These are phyloP conservation scores for Scedosporium aurantiacum DNA, from an alignment of 2,329 filamentous ascomycete species.

Conservation along the genomic window DNA sequence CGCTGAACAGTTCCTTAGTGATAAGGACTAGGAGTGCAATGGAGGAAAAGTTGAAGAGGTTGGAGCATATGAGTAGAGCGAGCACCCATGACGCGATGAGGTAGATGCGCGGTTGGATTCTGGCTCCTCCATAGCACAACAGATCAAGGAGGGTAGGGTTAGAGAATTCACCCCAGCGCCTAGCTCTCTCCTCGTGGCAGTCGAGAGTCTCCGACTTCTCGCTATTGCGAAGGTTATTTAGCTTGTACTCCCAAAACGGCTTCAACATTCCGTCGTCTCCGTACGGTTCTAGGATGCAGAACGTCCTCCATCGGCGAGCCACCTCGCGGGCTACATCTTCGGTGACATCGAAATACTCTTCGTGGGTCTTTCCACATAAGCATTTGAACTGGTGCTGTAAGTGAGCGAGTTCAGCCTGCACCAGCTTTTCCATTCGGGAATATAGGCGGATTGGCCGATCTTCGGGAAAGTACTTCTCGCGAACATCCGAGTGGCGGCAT, in stretches of 20 bases:
- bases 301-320: not conserved
- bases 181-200: not conserved
- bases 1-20: not conserved
- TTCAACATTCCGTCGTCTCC: not conserved
- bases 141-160: not conserved
- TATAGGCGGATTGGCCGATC: not conserved
- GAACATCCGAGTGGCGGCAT: too few relatives aligned
- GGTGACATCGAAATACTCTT: not conserved
- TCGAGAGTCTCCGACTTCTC: not conserved
- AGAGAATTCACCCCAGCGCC: not conserved
- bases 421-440: not conserved
- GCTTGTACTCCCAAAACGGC: not conserved
- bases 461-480: not conserved
- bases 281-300: not conserved
- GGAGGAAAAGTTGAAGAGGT: not conserved
- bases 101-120: not conserved
- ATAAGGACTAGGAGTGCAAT: not conserved
- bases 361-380: not conserved
- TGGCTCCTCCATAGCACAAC: not conserved
- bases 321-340: not conserved
- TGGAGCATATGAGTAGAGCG: not conserved
- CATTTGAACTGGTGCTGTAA: not conserved
- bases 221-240: not conserved
- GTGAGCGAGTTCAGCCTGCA: not conserved
- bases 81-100: not conserved